Percentiles rank a stretch among this genome's conserved stretches.
Conservation (phyloP, 352 stramenopile species). For the Phytophthora kernoviae region DNA sequence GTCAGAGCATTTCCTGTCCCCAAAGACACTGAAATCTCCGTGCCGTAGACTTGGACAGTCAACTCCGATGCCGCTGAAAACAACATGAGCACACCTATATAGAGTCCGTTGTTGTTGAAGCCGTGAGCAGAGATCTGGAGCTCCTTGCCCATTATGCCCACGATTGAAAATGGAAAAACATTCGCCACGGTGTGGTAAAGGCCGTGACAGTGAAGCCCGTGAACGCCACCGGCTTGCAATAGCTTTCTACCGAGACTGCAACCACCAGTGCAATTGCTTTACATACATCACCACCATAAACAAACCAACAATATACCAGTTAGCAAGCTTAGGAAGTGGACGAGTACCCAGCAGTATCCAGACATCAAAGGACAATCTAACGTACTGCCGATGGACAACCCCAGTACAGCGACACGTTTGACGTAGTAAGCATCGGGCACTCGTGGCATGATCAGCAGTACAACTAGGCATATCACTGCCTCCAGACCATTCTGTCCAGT, state of each 20-base stretch:
- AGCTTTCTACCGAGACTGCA: constrained; percentile 53
- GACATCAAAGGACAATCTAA: not conserved
- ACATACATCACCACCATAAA: not conserved
- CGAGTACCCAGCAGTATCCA: not conserved
- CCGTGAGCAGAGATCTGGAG: constrained; percentile 64
- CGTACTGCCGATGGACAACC: constrained; percentile 56
- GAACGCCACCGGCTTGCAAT: constrained; percentile 55
- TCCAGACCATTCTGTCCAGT: constrained; percentile 70
- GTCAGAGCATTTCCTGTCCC: constrained; percentile 68
- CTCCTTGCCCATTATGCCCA: constrained; percentile 82
- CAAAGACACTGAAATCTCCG: constrained; percentile 59
- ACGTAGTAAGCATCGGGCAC: constrained; percentile 54
- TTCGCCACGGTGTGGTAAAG: constrained; percentile 67
- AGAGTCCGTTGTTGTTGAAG: constrained; percentile 87
- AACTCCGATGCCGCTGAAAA: constrained; percentile 70
- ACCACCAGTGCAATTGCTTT: constrained; percentile 53
- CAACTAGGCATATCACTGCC: constrained; percentile 53
- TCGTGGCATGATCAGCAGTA: constrained; percentile 59
- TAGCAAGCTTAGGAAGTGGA: too few species aligned
- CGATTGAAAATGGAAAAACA: constrained; percentile 79
- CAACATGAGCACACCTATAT: constrained; percentile 73
- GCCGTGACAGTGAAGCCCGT: constrained; percentile 56
- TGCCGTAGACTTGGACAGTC: constrained; percentile 77
- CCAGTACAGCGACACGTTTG: constrained; percentile 52
- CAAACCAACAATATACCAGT: too few species aligned